Conservation (phyloP, 2,329 filamentous ascomycete genomes). For the Erysiphe pulchra region DNA sequence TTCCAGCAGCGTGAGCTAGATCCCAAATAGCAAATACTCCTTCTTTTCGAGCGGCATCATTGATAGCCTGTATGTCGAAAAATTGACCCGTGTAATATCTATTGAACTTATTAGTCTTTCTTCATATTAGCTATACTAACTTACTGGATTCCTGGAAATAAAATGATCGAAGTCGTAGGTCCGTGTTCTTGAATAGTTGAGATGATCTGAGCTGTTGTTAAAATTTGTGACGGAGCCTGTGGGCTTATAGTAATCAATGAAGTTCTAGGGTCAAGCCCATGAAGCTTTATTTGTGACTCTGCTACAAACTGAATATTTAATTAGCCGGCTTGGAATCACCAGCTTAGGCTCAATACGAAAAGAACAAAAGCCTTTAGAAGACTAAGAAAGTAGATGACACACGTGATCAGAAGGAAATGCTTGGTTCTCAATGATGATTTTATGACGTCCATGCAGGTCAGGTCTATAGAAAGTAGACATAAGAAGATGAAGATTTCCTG, state of each 20-base stretch:
- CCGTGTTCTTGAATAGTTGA: conserved; percentile 40
- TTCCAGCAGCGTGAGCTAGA: conserved; percentile 54
- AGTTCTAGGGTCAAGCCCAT: conserved; percentile 34
- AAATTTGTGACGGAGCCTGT: conserved; percentile 21
- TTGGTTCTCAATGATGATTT: conserved; percentile 57
- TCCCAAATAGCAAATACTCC: conserved; percentile 55
- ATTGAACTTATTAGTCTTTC: no score
- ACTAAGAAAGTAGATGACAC: conserved; percentile 13
- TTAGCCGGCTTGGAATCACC: neutral
- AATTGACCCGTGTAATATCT: conserved; percentile 52
- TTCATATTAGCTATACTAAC: neutral
- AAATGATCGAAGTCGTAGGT: conserved; percentile 37
- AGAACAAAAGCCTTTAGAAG: neutral
- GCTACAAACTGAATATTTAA: conserved; percentile 37
- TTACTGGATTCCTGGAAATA: conserved; percentile 46
- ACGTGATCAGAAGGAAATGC: conserved; percentile 66
- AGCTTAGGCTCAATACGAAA: neutral
- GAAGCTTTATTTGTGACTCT: conserved; percentile 46
- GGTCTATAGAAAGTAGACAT: conserved; percentile 60
- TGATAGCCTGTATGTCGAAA: conserved; percentile 50
- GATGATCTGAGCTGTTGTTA: conserved; percentile 41
- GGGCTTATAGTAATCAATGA: conserved; percentile 45
- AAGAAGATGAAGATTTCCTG: conserved; percentile 50
- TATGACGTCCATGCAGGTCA: conserved; percentile 29
- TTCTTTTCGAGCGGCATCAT: conserved; percentile 36